Conservation (phyloP, 78 protist genomes). For the Guillardia theta region DNA sequence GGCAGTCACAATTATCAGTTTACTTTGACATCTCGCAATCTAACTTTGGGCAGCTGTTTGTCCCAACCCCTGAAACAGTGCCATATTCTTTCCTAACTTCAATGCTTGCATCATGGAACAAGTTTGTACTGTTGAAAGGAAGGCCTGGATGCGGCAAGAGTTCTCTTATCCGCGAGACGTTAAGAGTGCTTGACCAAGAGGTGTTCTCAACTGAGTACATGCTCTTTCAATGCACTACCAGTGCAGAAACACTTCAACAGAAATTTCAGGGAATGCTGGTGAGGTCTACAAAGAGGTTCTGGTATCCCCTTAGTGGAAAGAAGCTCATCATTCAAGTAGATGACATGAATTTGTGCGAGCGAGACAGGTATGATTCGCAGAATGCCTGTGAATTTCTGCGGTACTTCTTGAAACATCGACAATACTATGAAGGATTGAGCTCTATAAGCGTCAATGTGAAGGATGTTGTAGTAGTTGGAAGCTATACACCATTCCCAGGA, state of each 20-base stretch:
- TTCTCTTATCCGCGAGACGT: background rate
- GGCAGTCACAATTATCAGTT: too few relatives aligned
- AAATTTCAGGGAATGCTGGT: conserved; percentile 69
- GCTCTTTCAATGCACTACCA: conserved; percentile 79
- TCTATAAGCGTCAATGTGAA: conserved; percentile 35
- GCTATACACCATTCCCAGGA: conserved; percentile 87
- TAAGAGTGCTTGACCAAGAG: conserved; percentile 46
- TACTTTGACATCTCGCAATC: too few relatives aligned
- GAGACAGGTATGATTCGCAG: conserved; percentile 87
- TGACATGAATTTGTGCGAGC: conserved; percentile 81
- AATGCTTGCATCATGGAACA: background rate
- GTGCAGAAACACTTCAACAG: conserved; percentile 20
- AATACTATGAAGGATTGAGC: conserved; percentile 70
- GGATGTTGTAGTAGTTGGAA: conserved; percentile 59
- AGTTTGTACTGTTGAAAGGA: conserved; percentile 77
- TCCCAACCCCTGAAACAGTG: conserved; percentile 59
- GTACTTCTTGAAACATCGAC: conserved; percentile 75
- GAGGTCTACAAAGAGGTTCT: conserved; percentile 65
- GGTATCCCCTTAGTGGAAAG: conserved; percentile 74
- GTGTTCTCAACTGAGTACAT: background rate
- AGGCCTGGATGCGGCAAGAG: conserved; percentile 88
- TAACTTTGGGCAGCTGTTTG: conserved; percentile 2
- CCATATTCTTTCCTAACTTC: background rate
- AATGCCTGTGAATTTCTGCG: conserved; percentile 72
- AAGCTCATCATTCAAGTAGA: conserved; percentile 72